Base-by-base conservation (phyloP, 495 filamentous ascomycete species). In the Hyaloscypha hepaticicola region DNA sequence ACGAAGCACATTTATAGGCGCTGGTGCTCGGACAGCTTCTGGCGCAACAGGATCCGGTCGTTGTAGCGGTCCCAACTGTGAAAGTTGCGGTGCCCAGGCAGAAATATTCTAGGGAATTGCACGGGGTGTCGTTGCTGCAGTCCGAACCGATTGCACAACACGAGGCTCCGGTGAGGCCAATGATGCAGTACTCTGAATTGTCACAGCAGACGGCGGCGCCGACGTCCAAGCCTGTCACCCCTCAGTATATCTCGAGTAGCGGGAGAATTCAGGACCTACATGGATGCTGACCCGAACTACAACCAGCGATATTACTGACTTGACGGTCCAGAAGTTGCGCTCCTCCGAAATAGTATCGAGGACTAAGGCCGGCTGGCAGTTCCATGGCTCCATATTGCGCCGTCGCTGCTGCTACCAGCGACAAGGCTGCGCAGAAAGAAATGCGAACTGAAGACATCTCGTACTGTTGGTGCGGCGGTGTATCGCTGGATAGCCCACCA, bases 141-240 rank as follows among this genome's bases (percentile, higher is more conserved):
- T 52, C 38, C 25, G 68, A 71, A 2, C 66, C 69, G 22, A 73
- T 61, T 9, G 58, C 33, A 41, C 71, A 73, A 58, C 71, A 73
- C 12, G 21, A 33, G 5, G 66, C 14, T n/a, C 12, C 24, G 28
- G 58, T 14, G 14, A 28, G 19, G 19, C 55, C 53, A 7, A 73
- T 49, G 24, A 68, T 31, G 33, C 71, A 73, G 38, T 67, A 73
- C 28, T 68, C 48, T 16, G 34, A 45, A 28, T 73, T 67, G 1
- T 26, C n/a, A 49, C 71, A 73, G 61, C 71, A 72, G 16, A 26
- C 25, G n/a, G 57, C 55, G 8, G 64, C 21, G 26, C 58, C 58
- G 27, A 72, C 61, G 29, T 66, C 70, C 24, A 58, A 56, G 45
- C 70, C 68, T 70, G 4, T 5, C 16, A 41, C 21, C n/a, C 14